Base-by-base conservation (phyloP, 2,329 filamentous ascomycete genomes). In the Acephala macrosclerotiorum region DNA sequence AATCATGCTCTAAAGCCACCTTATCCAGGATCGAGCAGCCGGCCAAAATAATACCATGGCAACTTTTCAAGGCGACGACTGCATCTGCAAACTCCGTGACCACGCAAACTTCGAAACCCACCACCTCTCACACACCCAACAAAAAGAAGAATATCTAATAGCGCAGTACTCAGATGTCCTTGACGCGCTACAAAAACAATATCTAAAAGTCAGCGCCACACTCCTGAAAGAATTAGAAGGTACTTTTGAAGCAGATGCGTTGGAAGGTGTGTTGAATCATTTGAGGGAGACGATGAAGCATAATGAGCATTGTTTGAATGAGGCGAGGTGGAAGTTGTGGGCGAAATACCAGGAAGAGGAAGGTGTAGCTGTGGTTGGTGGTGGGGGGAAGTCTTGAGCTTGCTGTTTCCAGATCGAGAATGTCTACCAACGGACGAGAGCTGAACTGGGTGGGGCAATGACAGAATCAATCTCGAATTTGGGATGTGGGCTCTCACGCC, bases 151-250 rank as follows among this genome's bases (percentile, higher is more conserved):
- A 22, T 61, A 57, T 26, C 11, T 63, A 25, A 51, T 63, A 20
- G 49, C 59, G 40, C 40, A 66, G 47, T 64, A 66, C 47, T 51
- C 57, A 1, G 20, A 61, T 9, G 60, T 63, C 11, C 51, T 66
- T 4, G 57, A 58, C 7, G 49, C 56, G 1, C 12, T 60, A 38
- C 57, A 63, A 29, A 47, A 63, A 14, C 58, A 58, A 55, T 63
- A 61, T 33, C 35, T 18, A 2, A 22, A 53, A 7, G 11, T 63
- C 1, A 25, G 58, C 1, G 22, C 45, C 1, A n/a, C 53, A 11
- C 38, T 63, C 4, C 20, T 25, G 20, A 18, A n/a, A 9, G 20
- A 47, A 6, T 38, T 29, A 8, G 25, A 45, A 8, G 36, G 26
- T 1, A 45, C 12, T 18, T 65, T 58, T 33, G 63, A 65, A 36